Base-by-base conservation (phyloP, 106 monocot genomes). In the Dendrobium huoshanense region DNA sequence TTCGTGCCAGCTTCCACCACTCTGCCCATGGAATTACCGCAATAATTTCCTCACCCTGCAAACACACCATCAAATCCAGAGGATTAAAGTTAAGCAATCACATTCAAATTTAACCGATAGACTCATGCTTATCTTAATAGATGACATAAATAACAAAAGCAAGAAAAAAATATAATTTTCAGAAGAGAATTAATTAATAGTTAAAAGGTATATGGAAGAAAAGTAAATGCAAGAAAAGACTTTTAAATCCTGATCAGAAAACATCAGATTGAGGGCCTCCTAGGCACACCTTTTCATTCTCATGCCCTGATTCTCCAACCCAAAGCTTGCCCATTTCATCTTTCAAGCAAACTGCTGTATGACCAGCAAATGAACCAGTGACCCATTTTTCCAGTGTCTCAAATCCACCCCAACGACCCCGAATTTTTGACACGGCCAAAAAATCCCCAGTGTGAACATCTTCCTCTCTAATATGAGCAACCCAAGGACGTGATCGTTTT, bases 321-420 rank as follows among this genome's bases (percentile, higher is more conserved):
- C 97, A 97, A 9, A 97, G 88, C 75, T 94, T 92, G 55, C 94
- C 94, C 72, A 86, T 56, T 24, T 91, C 94, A 91, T 97, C 97
- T 81, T 97, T 97, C 55, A 97, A 86, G 84, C 97, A 97, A 75
- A 97, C 94, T 67, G 97, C 92, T 55, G 92, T 97, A 79, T 97
- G 96, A 16, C 96, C 97, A 79, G 97, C 97, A 88, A 92, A 97
- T 83, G 97, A 89, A 80, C 97, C 97, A 56, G 94, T 94, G 49
- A 97, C 97, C 94, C 97, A 97, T 83, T 97, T 97, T 78, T 97
- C 97, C 75, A 97, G 77, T 44, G 94, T 94, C 82, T 97, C 94
- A 83, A 97, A 97, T 55, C 94, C 97, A 83, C 97, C 97, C 94
- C 97, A 97, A 67, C 97, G 94, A 15, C 97, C 97, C 77, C 94